Conservation (phyloP, 2,329 filamentous ascomycete species). For the Bimuria novae-zelandiae region DNA sequence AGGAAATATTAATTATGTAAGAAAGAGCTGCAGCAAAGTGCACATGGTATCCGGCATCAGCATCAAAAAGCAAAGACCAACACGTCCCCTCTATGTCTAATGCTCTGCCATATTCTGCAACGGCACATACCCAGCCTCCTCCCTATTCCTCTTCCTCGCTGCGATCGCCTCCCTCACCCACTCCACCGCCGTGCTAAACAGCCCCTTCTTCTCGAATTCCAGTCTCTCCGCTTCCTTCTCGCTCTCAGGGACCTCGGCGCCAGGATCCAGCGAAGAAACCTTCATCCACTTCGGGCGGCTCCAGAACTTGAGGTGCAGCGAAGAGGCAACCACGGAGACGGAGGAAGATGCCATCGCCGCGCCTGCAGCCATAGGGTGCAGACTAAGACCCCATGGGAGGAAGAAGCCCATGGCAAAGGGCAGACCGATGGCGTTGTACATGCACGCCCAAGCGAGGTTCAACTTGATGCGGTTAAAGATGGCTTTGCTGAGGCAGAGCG, state of each 20-base stretch:
- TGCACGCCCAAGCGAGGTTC: constrained; percentile 89
- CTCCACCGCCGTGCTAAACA: constrained; percentile 28
- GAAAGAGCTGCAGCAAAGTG: constrained; percentile 8
- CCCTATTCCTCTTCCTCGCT: constrained; percentile 44
- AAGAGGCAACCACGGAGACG: constrained; percentile 86
- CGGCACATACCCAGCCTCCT: constrained; percentile 52
- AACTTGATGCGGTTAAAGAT: constrained; percentile 94
- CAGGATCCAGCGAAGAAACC: constrained; percentile 63
- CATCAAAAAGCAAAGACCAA: neutral
- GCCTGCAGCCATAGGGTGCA: constrained; percentile 93
- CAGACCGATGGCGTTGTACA: constrained; percentile 89
- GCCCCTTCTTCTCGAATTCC: constrained; percentile 20
- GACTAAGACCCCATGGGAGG: constrained; percentile 81
- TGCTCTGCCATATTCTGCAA: constrained; percentile 49
- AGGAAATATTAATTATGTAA: constrained; percentile 4
- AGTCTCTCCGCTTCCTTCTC: constrained; percentile 34
- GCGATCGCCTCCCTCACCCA: constrained; percentile 37
- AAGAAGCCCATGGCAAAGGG: constrained; percentile 98
- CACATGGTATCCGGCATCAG: constrained; percentile 6
- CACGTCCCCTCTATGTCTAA: neutral
- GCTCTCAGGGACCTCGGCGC: constrained; percentile 32
- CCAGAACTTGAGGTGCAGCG: constrained; percentile 86
- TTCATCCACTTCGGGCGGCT: constrained; percentile 85
- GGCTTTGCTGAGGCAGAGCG: constrained; percentile 76
- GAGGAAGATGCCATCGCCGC: constrained; percentile 91